phyloP scores from a whole-genome alignment of 306 rosid species.

The Gillenia trifoliata region DNA sequence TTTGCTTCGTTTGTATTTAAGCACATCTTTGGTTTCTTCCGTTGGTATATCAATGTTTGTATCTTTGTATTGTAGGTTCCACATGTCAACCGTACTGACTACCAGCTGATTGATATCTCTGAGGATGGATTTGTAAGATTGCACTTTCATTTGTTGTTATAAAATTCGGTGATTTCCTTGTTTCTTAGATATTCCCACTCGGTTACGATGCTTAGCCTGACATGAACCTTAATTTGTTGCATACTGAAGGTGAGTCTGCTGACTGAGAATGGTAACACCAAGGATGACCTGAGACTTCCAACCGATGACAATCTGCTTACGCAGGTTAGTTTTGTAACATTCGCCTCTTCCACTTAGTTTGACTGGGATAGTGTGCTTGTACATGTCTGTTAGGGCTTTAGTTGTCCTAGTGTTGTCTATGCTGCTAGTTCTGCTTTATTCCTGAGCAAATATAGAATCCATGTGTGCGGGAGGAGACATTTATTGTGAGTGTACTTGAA shows the following conservation, averaged over 20 bases:
- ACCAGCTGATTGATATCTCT: slow-evolving; percentile 92
- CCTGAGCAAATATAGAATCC: background rate
- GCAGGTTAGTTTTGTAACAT: slow-evolving; percentile 45
- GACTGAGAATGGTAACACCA: slow-evolving; percentile 85
- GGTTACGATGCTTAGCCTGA: background rate
- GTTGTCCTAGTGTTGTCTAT: background rate
- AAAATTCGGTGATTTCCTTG: background rate
- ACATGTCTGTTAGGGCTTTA: background rate
- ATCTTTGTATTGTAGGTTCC: slow-evolving; percentile 57
- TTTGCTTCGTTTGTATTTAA: background rate
- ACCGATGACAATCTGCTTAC: slow-evolving; percentile 77
- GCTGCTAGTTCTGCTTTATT: background rate
- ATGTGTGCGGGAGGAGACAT: background rate
- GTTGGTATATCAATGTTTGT: background rate
- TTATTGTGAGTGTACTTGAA: background rate
- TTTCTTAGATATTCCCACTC: background rate
- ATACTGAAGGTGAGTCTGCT: slow-evolving; percentile 78
- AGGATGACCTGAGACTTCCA: slow-evolving; percentile 96
- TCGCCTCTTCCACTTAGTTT: background rate
- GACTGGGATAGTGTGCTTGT: background rate
- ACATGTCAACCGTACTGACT: slow-evolving; percentile 92
- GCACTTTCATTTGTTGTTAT: background rate
- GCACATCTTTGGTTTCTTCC: background rate
- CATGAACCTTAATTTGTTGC: background rate
- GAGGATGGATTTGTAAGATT: slow-evolving; percentile 95